These are phyloP conservation scores for Pelargonium nanum DNA, from an alignment of 345 rosid species.

Conservation along the genomic window DNA sequence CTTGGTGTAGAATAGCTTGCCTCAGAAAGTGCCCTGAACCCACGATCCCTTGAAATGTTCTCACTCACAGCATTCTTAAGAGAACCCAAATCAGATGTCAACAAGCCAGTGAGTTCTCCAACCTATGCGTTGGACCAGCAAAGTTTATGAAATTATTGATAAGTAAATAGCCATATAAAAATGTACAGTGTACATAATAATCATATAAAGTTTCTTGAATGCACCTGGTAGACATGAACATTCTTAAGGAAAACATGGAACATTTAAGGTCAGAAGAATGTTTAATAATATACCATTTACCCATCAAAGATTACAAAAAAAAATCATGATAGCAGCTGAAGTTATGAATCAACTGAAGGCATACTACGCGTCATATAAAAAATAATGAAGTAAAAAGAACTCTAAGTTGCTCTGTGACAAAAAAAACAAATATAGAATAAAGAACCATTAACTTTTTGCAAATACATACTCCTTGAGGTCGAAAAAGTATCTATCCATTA, in stretches of 20 bases:
- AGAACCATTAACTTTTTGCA: no score
- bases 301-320: no score
- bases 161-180: background rate
- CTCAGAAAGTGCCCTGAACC: constrained; percentile 96
- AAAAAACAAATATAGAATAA: no score
- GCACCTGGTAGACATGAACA: background rate
- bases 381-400: no score
- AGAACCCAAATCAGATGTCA: constrained; percentile 88
- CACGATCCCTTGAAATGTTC: constrained; percentile 91
- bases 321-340: no score
- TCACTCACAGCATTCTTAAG: constrained; percentile 69
- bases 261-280: no score
- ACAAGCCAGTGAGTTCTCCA: constrained; percentile 74
- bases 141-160: background rate
- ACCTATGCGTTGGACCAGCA: constrained; percentile 31
- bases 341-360: no score
- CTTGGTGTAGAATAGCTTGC: constrained; percentile 67
- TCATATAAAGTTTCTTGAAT: background rate
- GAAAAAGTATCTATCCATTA: no score
- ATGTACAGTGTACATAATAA: background rate
- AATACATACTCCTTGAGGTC: no score
- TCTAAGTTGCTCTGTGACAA: no score
- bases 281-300: no score
- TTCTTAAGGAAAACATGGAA: background rate
- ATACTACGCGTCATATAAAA: no score